Evolutionary conservation across 495 filamentous ascomycete genomes (phyloP).

Genomic region (Penicillium turbatum): DNA sequence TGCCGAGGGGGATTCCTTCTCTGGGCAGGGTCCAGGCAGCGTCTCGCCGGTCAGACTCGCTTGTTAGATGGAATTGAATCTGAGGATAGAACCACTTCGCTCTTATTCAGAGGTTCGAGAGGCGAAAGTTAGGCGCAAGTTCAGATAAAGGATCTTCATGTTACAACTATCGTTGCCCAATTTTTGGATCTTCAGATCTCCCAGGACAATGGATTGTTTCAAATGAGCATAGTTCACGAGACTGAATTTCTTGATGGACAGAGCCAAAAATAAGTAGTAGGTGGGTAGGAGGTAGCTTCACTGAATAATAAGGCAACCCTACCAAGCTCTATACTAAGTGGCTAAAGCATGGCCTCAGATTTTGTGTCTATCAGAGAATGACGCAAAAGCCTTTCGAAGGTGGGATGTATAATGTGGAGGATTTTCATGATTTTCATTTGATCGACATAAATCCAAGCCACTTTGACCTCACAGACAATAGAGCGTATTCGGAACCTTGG

Average conservation of each 20-base stretch:
- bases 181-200: background rate
- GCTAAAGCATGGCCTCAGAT: no score
- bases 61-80: no score
- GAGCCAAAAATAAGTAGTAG: background rate
- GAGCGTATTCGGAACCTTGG: constrained; percentile 14
- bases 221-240: constrained; percentile 1
- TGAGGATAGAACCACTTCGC: no score
- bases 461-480: background rate
- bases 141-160: background rate
- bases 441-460: background rate
- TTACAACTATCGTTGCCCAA: background rate
- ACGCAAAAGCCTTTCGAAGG: background rate
- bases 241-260: background rate
- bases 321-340: no score
- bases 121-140: background rate
- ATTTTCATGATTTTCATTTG: background rate
- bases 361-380: background rate
- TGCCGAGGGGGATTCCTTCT: no score
- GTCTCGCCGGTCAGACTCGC: no score
- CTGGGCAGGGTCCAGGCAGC: no score
- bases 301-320: background rate
- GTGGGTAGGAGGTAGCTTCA: background rate
- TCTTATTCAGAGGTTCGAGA: background rate
- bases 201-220: background rate
- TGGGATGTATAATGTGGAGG: constrained; percentile 4